Conservation (phyloP, 768 basidiomycete genomes). For the Auriscalpium orientale region DNA sequence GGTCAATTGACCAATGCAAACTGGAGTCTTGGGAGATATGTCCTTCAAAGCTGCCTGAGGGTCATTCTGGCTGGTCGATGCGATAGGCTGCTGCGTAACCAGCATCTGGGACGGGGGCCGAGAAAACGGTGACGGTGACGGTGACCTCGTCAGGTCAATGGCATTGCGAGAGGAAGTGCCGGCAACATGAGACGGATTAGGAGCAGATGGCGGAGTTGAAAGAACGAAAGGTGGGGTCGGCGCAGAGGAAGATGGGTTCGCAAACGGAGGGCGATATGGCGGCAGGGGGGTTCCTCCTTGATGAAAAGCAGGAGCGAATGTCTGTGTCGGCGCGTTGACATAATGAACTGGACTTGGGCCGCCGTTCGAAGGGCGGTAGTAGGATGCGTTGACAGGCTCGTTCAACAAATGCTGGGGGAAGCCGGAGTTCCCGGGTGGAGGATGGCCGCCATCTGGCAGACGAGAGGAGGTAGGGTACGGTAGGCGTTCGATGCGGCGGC, state of each 20-base stretch:
- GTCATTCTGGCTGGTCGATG: constrained; percentile 8
- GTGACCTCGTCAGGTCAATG: constrained; percentile 8
- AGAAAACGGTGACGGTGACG: constrained; percentile 5
- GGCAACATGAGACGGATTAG: background rate
- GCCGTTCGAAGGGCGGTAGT: background rate
- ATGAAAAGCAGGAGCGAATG: background rate
- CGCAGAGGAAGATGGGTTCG: constrained; percentile 31
- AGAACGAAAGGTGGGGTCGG: constrained; percentile 24
- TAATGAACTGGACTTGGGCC: no score
- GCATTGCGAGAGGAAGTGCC: background rate
- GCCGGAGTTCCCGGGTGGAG: no score
- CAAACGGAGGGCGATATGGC: constrained; percentile 45
- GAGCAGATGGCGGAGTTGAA: constrained; percentile 1
- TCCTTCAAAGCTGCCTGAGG: constrained; percentile 41
- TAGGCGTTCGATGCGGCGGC: constrained; percentile 6
- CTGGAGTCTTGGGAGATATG: constrained; percentile 70
- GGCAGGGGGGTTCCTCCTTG: background rate
- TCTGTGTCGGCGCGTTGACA: background rate
- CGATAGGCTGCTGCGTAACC: constrained; percentile 14
- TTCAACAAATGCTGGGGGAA: no score
- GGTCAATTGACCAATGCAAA: constrained; percentile 83
- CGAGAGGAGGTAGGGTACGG: no score
- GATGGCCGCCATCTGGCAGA: no score
- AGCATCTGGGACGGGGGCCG: constrained; percentile 14
- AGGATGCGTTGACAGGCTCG: background rate